A percentile compares a stretch with the other conserved stretches of the same genome.
Evolutionary conservation across 176 grass and related monocot species (phyloP).

Genomic region (Avena sativa): DNA sequence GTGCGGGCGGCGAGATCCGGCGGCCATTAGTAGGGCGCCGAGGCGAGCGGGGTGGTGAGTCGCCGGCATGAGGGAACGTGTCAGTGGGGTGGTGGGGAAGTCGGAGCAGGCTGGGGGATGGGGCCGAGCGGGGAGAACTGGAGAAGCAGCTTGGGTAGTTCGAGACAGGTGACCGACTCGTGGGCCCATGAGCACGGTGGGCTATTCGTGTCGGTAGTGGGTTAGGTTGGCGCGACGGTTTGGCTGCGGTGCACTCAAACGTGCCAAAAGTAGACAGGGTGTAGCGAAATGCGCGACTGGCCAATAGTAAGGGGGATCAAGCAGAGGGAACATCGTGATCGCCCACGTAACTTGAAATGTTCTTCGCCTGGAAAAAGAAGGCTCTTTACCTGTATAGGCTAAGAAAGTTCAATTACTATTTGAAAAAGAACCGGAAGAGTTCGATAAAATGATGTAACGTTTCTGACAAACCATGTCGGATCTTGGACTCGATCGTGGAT

Average conservation of each 20-base stretch:
- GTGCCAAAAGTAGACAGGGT: background rate
- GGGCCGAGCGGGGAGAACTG: background rate
- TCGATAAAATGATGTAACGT: too few relatives aligned
- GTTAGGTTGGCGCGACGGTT: conserved; percentile 9
- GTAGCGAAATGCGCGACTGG: background rate
- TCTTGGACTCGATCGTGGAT: too few relatives aligned
- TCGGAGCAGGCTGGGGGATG: background rate
- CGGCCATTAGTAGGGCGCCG: conserved; percentile 37
- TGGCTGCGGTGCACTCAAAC: conserved; percentile 14
- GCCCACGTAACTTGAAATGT: background rate
- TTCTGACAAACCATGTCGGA: too few relatives aligned
- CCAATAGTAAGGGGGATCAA: background rate
- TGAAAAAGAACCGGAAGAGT: too few relatives aligned
- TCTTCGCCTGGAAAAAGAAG: background rate
- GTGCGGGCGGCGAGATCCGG: conserved; percentile 17
- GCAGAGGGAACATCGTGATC: background rate
- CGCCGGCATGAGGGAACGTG: conserved; percentile 30
- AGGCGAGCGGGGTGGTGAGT: background rate
- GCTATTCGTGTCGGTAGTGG: conserved; percentile 20
- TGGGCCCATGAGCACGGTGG: background rate
- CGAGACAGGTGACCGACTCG: background rate
- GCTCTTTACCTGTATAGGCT: too few relatives aligned
- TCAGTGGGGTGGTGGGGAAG: conserved; percentile 35
- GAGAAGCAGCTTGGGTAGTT: background rate
- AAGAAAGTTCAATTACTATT: too few relatives aligned